phyloP scores from a whole-genome alignment of 2,329 filamentous ascomycete species.

The Hirsutella rhossiliensis region DNA sequence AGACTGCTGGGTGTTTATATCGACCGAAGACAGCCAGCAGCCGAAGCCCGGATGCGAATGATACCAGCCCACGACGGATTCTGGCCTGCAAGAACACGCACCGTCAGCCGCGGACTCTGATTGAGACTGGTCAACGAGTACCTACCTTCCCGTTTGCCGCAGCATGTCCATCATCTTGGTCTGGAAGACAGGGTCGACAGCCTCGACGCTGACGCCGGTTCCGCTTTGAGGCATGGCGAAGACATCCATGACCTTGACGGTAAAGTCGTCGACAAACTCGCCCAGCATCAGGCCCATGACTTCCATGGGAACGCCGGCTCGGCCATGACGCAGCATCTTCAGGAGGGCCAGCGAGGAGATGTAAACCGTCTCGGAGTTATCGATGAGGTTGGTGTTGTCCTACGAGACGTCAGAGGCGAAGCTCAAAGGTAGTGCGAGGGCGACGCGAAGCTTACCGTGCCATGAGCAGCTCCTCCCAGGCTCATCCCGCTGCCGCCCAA shows the following conservation, averaged over 20 bases:
- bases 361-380: conserved; percentile 98
- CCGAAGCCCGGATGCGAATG: conserved; percentile 98
- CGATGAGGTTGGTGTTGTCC: conserved; percentile 87
- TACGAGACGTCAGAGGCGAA: conserved; percentile 22
- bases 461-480: conserved; percentile 36
- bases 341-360: conserved; percentile 94
- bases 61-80: conserved; percentile 98
- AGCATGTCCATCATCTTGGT: conserved; percentile 99
- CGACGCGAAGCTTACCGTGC: conserved; percentile 22
- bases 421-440: background rate
- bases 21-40: conserved; percentile 96
- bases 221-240: conserved; percentile 99
- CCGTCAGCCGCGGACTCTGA: conserved; percentile 5
- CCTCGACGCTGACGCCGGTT: conserved; percentile 95
- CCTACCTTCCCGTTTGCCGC: conserved; percentile 85
- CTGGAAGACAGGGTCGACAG: conserved; percentile 96
- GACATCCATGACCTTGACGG: conserved; percentile 93
- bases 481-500: conserved; percentile 65
- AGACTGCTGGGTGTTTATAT: conserved; percentile 99
- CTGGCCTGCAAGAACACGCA: conserved; percentile 47
- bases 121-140: conserved; percentile 3
- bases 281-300: conserved; percentile 99
- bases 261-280: conserved; percentile 98
- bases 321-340: conserved; percentile 97
- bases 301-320: conserved; percentile 98